Base-by-base conservation (phyloP, 108 stramenopile species). In the Cyclostephanos tholiformis region DNA sequence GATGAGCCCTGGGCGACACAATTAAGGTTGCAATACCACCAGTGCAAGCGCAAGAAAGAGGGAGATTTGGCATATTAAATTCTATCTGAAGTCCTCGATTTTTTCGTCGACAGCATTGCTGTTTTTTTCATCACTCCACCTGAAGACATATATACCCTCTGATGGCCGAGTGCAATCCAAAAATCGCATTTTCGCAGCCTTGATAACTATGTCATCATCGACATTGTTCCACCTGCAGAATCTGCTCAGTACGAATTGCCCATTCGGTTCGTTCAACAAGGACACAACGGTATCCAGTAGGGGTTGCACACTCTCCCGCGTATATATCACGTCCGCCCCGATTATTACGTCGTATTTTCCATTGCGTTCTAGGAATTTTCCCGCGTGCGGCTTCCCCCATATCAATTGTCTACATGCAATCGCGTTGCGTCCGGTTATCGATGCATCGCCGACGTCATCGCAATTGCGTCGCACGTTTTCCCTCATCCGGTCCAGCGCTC, bases 401-500 rank as follows among this genome's bases (percentile, higher is more conserved):
- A 74, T 56, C 67, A 74, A 66, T 69, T 74, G 73, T 17, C 73
- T 55, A 41, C 73, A 74, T 8, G 14, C 4, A 69, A 74, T 74
- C 27, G 14, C 26, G 60, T 58, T 58, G 2, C 57, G 53, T 19
- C 27, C 69, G 10, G 53, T 49, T 22, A 20, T 16, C 29, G 56
- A 55, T 22, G 25, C 65, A 32, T 72, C 68, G 32, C 56, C 58
- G 39, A 23, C 17, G 8, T 49, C 25, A 19, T 20, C 63, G 57
- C 72, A 69, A 61, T 74, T 74, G 12, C 13, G 53, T 10, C 19
- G 67, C 10, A 85, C 71, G 64, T 89, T 89, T 35, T 84, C 35
- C 44, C 88, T 65, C 61, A 89, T 50, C 29, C 83, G 62, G 4
- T 80, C 22, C 78, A 89, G 71, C 26, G 72, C 70, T 41, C 53